Conservation (phyloP, 75 land plant genomes). For the Adiantum capillusveneris region DNA sequence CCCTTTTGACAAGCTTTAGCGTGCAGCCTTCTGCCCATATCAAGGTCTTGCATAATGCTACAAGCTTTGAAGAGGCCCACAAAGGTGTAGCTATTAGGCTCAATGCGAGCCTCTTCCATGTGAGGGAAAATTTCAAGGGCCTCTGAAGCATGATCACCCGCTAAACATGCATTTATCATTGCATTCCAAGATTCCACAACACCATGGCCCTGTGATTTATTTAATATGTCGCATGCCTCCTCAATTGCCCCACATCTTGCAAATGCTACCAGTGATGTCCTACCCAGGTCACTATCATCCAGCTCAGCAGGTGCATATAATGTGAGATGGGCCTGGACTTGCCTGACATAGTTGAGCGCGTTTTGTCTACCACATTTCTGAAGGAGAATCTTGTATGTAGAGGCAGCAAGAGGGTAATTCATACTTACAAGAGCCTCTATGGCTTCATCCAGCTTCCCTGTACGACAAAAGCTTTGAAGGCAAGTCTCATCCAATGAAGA, state of each 20-base stretch:
- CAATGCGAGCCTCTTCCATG: not conserved
- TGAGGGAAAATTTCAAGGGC: not conserved
- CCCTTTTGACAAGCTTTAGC: constrained; percentile 3
- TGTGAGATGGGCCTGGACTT: not conserved
- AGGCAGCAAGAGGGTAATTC: not conserved
- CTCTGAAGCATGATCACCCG: not conserved
- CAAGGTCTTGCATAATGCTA: not conserved
- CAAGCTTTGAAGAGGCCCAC: constrained; percentile 3
- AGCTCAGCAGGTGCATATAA: not conserved
- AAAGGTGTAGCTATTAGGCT: not conserved
- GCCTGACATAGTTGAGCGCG: not conserved
- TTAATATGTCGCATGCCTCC: not conserved
- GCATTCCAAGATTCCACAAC: not conserved
- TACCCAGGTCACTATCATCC: not conserved
- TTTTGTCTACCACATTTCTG: not conserved
- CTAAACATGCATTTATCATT: not conserved
- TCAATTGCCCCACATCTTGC: not conserved
- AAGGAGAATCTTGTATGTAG: not conserved
- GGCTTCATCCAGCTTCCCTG: not conserved
- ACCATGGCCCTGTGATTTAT: not conserved
- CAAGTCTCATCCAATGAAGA: too few relatives aligned
- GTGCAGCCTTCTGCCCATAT: not conserved
- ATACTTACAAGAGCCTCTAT: not conserved
- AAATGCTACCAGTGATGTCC: not conserved
- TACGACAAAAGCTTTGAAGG: not conserved